A percentile compares a stretch with the other conserved stretches of the same genome.
phyloP scores from a whole-genome alignment of 306 rosid species.

The Datisca glomerata region DNA sequence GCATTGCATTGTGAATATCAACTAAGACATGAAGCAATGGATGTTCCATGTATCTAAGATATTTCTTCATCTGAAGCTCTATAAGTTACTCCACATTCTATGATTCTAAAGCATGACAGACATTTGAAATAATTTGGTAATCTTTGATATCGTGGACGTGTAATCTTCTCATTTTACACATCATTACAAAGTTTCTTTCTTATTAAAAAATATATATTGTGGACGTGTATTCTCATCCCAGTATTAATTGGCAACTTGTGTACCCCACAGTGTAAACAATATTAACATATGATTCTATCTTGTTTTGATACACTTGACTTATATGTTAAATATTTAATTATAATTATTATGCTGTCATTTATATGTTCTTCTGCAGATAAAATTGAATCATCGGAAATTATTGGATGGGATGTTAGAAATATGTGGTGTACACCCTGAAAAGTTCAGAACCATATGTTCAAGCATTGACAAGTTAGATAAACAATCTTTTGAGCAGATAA shows the following conservation, averaged over 20 bases:
- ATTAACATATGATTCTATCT: too few relatives aligned
- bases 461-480: constrained; percentile 93
- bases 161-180: too few relatives aligned
- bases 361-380: constrained; percentile 44
- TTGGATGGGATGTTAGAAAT: constrained; percentile 91
- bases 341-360: constrained; percentile 5
- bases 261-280: too few relatives aligned
- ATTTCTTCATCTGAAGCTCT: neutral
- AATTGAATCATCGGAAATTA: constrained; percentile 75
- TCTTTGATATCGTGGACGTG: too few relatives aligned
- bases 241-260: too few relatives aligned
- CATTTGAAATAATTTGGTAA: neutral
- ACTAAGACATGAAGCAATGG: too few relatives aligned
- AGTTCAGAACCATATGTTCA: constrained; percentile 94
- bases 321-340: neutral
- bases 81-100: neutral
- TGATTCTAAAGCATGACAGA: neutral
- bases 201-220: too few relatives aligned
- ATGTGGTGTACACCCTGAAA: constrained; percentile 84
- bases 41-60: too few relatives aligned
- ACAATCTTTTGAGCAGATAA: constrained; percentile 73
- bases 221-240: too few relatives aligned
- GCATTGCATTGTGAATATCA: too few relatives aligned
- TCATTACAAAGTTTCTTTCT: too few relatives aligned
- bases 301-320: too few relatives aligned